These are phyloP conservation scores for Artemisia annua DNA, from an alignment of 129 eudicot species.

Conservation along the genomic window DNA sequence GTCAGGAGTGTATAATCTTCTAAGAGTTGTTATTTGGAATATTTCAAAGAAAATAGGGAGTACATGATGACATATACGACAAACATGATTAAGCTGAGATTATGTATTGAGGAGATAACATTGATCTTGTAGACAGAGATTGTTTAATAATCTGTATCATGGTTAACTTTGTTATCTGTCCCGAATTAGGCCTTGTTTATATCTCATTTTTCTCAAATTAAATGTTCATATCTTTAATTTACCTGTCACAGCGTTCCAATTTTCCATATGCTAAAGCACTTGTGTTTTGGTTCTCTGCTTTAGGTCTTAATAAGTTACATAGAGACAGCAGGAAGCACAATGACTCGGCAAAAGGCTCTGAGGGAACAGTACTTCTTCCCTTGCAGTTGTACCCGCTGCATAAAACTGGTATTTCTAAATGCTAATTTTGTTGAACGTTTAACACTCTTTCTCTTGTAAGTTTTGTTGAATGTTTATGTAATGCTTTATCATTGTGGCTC, in stretches of 20 bases:
- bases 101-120: background rate
- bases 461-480: conserved; percentile 4
- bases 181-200: conserved; percentile 14
- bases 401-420: conserved; percentile 46
- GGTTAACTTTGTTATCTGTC: conserved; percentile 16
- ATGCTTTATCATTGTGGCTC: conserved; percentile 19
- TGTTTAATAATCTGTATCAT: background rate
- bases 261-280: conserved; percentile 5
- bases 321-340: conserved; percentile 97
- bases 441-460: background rate
- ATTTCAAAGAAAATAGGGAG: background rate
- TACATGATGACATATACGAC: background rate
- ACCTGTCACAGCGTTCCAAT: background rate
- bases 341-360: conserved; percentile 80
- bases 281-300: conserved; percentile 19
- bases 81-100: background rate
- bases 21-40: background rate
- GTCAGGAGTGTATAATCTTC: background rate
- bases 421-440: background rate
- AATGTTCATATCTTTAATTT: background rate
- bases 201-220: conserved; percentile 2
- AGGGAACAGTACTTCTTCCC: conserved; percentile 89
- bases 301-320: conserved; percentile 84
- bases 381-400: conserved; percentile 84
- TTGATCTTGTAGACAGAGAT: conserved; percentile 6